A percentile compares a stretch with the other conserved stretches of the same genome.
These are phyloP conservation scores for Talaromyces adpressus DNA, from an alignment of 495 filamentous ascomycete genomes.

Conservation along the genomic window DNA sequence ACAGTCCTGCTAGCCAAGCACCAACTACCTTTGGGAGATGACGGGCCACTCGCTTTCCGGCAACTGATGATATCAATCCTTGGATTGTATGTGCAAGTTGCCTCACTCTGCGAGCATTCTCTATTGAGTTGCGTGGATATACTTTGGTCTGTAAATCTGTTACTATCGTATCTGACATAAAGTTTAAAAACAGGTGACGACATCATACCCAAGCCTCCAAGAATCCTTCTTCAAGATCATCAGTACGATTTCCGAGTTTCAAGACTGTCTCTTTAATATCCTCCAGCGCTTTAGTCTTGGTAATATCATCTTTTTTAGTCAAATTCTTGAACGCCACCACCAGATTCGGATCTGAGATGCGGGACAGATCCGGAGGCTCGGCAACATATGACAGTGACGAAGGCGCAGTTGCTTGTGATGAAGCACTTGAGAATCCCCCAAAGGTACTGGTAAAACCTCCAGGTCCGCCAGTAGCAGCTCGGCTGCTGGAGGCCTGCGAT, in stretches of 20 bases:
- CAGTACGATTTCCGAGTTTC: slow-evolving; percentile 33
- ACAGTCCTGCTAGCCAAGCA: slow-evolving; percentile 80
- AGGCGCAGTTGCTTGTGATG: slow-evolving; percentile 31
- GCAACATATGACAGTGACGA: slow-evolving; percentile 75
- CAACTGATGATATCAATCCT: slow-evolving; percentile 60
- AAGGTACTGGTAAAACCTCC: slow-evolving; percentile 40
- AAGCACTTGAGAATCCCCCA: slow-evolving; percentile 40
- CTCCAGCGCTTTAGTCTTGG: slow-evolving; percentile 87
- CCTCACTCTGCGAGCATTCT: slow-evolving; percentile 78
- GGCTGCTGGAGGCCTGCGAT: slow-evolving; percentile 65
- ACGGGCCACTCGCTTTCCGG: slow-evolving; percentile 73
- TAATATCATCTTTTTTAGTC: slow-evolving; percentile 85
- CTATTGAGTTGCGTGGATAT: slow-evolving; percentile 83
- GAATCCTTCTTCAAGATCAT: slow-evolving; percentile 64
- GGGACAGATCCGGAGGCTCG: slow-evolving; percentile 75
- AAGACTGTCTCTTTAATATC: slow-evolving; percentile 65
- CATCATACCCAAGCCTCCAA: slow-evolving; percentile 77
- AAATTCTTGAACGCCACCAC: slow-evolving; percentile 88
- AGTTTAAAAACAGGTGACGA: not conserved
- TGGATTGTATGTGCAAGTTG: slow-evolving; percentile 73
- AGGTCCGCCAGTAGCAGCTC: slow-evolving; percentile 48
- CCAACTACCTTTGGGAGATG: slow-evolving; percentile 69
- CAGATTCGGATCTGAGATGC: slow-evolving; percentile 69
- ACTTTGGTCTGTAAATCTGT: slow-evolving; percentile 57
- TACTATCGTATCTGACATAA: slow-evolving; percentile 11